Evolutionary conservation across 2,329 filamentous ascomycete genomes (phyloP).

Genomic region (Fusarium proliferatum): DNA sequence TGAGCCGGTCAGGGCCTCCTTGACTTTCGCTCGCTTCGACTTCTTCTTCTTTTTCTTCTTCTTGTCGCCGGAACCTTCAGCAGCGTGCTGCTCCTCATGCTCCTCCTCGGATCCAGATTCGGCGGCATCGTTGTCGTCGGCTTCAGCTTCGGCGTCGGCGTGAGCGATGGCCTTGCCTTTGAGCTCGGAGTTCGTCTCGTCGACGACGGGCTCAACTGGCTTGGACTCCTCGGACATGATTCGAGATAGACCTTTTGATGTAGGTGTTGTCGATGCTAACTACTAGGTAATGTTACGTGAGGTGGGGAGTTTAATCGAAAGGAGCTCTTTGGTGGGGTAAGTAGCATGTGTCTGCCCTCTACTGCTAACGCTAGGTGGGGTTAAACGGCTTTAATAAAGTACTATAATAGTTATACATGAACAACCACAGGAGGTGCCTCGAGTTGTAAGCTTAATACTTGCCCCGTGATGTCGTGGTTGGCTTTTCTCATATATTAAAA

Average conservation of each 20-base stretch:
- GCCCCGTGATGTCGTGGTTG: not conserved
- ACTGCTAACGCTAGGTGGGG: not conserved
- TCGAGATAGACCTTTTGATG: constrained; percentile 19
- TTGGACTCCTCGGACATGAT: constrained; percentile 71
- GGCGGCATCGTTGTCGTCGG: constrained; percentile 58
- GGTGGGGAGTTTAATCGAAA: constrained; percentile 23
- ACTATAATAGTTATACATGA: not conserved
- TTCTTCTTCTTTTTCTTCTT: constrained; percentile 73
- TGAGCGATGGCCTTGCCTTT: constrained; percentile 57
- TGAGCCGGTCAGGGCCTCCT: constrained; percentile 56
- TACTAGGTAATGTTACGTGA: constrained; percentile 3
- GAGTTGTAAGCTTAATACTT: not conserved
- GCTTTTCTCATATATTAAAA: not conserved
- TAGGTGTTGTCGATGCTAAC: constrained; percentile 32
- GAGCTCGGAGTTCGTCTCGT: constrained; percentile 60
- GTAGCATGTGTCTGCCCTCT: constrained; percentile 25
- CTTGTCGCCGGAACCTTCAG: constrained; percentile 48
- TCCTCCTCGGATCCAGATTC: constrained; percentile 59
- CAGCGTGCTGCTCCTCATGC: constrained; percentile 53
- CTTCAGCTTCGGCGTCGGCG: constrained; percentile 57
- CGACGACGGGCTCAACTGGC: constrained; percentile 64
- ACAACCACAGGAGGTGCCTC: not conserved
- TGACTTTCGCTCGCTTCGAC: constrained; percentile 72
- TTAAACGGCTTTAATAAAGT: not conserved
- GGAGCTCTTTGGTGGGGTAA: constrained; percentile 45